These are phyloP conservation scores for Tylopilus rubrobrunneus DNA, from an alignment of 768 basidiomycete genomes.

Conservation along the genomic window DNA sequence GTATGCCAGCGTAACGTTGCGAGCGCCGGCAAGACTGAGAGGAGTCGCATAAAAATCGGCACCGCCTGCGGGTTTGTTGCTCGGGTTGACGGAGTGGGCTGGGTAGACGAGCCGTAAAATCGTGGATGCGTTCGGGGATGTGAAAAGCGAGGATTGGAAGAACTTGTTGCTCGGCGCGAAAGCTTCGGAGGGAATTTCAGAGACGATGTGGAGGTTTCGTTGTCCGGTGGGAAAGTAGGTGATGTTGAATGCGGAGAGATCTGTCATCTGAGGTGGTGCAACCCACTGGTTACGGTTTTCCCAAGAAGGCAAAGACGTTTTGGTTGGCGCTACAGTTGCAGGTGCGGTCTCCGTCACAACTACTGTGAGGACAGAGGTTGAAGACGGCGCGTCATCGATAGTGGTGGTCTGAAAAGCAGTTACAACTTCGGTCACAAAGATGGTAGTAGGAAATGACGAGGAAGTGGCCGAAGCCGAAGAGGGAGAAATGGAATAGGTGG, in stretches of 20 bases:
- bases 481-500: neutral
- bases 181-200: conserved; percentile 40
- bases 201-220: conserved; percentile 53
- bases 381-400: neutral
- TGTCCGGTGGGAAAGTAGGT: conserved; percentile 51
- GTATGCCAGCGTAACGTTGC: conserved; percentile 58
- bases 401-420: conserved; percentile 12
- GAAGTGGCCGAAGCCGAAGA: neutral
- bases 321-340: neutral
- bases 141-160: conserved; percentile 3
- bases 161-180: conserved; percentile 20
- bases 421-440: conserved; percentile 8
- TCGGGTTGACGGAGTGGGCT: conserved; percentile 65
- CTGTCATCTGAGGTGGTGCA: conserved; percentile 48
- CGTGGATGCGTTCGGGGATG: conserved; percentile 29
- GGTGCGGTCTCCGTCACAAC: conserved; percentile 4
- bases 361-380: conserved; percentile 7
- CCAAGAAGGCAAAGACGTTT: conserved; percentile 10
- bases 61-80: conserved; percentile 59
- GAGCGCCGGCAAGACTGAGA: conserved; percentile 41
- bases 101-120: conserved; percentile 68
- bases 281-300: conserved; percentile 40
- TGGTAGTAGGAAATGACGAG: neutral
- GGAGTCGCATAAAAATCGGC: conserved; percentile 64
- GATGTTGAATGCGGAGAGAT: conserved; percentile 59